Percentiles rank a stretch among this genome's conserved stretches.
These are phyloP conservation scores for Rasamsonia emersonii DNA, from an alignment of 2,329 filamentous ascomycete species.

Conservation along the genomic window DNA sequence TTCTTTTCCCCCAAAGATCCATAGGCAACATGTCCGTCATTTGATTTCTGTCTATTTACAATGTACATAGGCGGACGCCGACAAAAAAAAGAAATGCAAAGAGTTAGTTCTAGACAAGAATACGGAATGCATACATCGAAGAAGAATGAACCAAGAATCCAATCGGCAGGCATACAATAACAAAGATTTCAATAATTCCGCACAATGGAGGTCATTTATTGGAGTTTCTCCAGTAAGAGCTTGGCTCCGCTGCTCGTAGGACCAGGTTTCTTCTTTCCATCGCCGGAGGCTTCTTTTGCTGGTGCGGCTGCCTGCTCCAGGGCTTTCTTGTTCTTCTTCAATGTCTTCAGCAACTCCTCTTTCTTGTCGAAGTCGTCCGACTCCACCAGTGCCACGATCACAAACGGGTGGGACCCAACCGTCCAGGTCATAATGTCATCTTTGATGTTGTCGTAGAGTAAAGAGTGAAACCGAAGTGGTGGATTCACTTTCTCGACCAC, in stretches of 20 bases:
- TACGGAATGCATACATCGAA: too few species aligned
- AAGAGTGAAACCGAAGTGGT: conserved; percentile 67
- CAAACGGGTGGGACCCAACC: conserved; percentile 75
- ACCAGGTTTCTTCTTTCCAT: conserved; percentile 27
- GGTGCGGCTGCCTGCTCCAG: conserved; percentile 52
- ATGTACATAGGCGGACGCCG: too few species aligned
- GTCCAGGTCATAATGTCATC: conserved; percentile 73
- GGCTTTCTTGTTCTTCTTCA: conserved; percentile 65
- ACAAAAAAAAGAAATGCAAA: too few species aligned
- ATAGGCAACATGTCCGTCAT: too few species aligned
- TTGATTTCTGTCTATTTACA: too few species aligned
- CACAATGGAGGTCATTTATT: conserved; percentile 10
- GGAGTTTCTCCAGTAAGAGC: conserved; percentile 29
- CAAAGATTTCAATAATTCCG: too few species aligned
- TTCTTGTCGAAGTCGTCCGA: conserved; percentile 59
- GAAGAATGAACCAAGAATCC: too few species aligned
- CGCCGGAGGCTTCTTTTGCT: conserved; percentile 45
- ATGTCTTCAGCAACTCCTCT: conserved; percentile 56
- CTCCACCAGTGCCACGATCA: conserved; percentile 74
- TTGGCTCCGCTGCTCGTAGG: conserved; percentile 40
- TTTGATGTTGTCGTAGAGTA: conserved; percentile 75
- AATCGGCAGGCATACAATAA: too few species aligned
- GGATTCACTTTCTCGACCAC: conserved; percentile 64
- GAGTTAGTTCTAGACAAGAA: too few species aligned
- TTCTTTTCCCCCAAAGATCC: too few species aligned